Percentiles rank a stretch among this genome's conserved stretches.
phyloP scores from a whole-genome alignment of 1,284 basidiomycete genomes.

The Fomitopsis palustris region DNA sequence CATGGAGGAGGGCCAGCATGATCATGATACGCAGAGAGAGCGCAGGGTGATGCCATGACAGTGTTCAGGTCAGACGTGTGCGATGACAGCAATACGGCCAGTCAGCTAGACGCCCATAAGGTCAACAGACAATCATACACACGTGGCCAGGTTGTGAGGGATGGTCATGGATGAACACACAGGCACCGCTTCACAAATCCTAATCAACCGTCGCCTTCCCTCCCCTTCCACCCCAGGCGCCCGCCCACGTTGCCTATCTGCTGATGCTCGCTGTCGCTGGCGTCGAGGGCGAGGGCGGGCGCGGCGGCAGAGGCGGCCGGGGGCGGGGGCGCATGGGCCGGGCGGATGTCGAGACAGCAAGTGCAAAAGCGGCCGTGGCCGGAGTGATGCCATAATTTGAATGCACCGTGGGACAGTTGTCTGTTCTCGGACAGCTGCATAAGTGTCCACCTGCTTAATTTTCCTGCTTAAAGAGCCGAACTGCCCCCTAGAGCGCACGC shows the following conservation, averaged over 20 bases:
- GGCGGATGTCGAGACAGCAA: conserved; percentile 14
- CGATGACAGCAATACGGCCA: neutral
- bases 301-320: neutral
- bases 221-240: conserved; percentile 6
- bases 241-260: neutral
- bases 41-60: no score
- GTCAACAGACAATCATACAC: conserved; percentile 13
- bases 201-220: conserved; percentile 12
- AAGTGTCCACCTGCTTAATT: conserved; percentile 30
- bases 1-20: neutral
- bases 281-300: neutral
- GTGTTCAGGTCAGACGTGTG: neutral
- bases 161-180: conserved; percentile 24
- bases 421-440: conserved; percentile 29
- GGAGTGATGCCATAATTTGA: conserved; percentile 19
- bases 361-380: conserved; percentile 24
- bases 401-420: conserved; percentile 32
- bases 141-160: conserved; percentile 13
- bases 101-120: conserved; percentile 28
- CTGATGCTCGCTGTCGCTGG: neutral
- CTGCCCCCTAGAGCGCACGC: conserved; percentile 22
- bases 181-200: conserved; percentile 21
- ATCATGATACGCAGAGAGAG: no score
- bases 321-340: neutral
- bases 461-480: conserved; percentile 25